Conservation (phyloP, 192 early-diverging fungal species). For the Chytriomyces hyalinus region DNA sequence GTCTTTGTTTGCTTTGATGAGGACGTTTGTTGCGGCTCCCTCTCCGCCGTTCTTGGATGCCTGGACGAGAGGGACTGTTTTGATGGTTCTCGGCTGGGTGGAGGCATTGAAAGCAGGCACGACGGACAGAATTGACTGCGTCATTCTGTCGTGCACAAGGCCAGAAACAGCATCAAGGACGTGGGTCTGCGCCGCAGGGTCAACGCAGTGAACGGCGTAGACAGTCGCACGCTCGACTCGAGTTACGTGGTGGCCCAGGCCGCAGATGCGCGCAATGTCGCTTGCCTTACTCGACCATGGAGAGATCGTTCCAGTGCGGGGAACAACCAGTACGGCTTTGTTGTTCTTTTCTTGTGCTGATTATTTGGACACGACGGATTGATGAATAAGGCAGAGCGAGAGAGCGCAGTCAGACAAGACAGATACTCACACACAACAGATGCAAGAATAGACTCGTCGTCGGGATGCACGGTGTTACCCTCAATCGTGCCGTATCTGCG, state of each 20-base stretch:
- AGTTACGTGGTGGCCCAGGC: constrained; percentile 70
- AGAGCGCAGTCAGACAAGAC: not conserved
- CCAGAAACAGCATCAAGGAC: constrained; percentile 52
- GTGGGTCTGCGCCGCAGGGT: constrained; percentile 13
- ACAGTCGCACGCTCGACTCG: constrained; percentile 90
- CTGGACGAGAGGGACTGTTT: constrained; percentile 61
- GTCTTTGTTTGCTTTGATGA: constrained; percentile 82
- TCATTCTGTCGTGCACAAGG: constrained; percentile 93
- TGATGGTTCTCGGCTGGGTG: constrained; percentile 60
- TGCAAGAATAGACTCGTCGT: constrained; percentile 50
- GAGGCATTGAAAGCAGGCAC: constrained; percentile 63
- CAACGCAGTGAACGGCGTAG: constrained; percentile 61
- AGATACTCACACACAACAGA: constrained; percentile 41
- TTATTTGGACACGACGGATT: not conserved
- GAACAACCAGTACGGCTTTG: constrained; percentile 71
- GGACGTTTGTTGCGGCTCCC: constrained; percentile 60
- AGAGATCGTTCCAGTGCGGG: constrained; percentile 94
- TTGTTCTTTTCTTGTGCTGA: not conserved
- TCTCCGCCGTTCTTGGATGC: constrained; percentile 44
- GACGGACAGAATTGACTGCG: constrained; percentile 68
- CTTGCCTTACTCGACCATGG: constrained; percentile 99
- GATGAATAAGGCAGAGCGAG: too few relatives aligned
- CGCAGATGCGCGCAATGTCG: constrained; percentile 93
- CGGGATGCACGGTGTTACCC: constrained; percentile 49
- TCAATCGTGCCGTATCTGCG: constrained; percentile 42